Conservation (phyloP, 805 yeast species). For the Jamesozyma lodderae region DNA sequence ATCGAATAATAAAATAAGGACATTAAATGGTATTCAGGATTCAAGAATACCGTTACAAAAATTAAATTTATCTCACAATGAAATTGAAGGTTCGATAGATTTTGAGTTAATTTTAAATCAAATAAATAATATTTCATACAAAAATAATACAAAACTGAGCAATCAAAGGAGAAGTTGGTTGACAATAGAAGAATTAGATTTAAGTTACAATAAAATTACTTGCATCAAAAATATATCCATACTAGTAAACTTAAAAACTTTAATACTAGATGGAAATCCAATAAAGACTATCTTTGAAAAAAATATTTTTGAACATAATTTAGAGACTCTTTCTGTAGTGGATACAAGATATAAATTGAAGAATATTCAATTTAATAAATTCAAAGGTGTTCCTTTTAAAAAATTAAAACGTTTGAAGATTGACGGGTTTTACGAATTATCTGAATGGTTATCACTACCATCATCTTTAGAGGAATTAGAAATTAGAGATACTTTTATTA, state of each 20-base stretch:
- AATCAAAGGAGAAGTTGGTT: no score
- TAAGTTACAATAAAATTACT: slow-evolving; percentile 18
- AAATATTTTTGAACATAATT: not conserved
- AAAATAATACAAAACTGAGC: not conserved
- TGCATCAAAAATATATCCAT: slow-evolving; percentile 14
- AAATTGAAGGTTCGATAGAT: slow-evolving; percentile 19
- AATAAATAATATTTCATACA: not conserved
- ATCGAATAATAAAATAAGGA: slow-evolving; percentile 15
- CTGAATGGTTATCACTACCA: slow-evolving; percentile 3
- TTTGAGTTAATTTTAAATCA: slow-evolving; percentile 14
- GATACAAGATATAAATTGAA: slow-evolving; percentile 2
- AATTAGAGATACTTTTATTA: slow-evolving; percentile 5
- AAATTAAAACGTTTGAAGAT: not conserved
- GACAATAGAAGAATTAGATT: slow-evolving; percentile 17
- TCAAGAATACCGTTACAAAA: slow-evolving; percentile 5
- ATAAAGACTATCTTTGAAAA: slow-evolving; percentile 8
- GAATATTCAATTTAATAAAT: not conserved
- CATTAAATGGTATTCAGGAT: slow-evolving; percentile 10
- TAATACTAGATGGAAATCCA: slow-evolving; percentile 22
- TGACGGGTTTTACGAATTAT: slow-evolving; percentile 6
- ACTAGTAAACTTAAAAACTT: slow-evolving; percentile 11
- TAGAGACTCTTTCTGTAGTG: not conserved
- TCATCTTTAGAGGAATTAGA: slow-evolving; percentile 1
- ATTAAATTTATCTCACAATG: slow-evolving; percentile 17
- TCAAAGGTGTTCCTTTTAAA: not conserved